Evolutionary conservation across 2,329 filamentous ascomycete genomes (phyloP).

Genomic region (Paracoccidioides brasiliensis): DNA sequence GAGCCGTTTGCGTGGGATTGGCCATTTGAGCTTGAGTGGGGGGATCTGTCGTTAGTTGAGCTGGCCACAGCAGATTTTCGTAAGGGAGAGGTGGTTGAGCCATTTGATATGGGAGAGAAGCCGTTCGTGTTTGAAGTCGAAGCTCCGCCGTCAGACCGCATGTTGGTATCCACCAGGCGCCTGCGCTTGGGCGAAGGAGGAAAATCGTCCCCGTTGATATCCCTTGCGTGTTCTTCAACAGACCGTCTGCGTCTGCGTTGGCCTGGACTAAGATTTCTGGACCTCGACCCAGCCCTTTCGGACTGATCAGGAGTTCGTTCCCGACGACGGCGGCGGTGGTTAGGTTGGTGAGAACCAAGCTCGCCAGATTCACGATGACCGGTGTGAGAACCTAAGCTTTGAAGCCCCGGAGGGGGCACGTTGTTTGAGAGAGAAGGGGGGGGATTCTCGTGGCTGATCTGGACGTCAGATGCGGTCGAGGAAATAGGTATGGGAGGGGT

Average conservation of each 20-base stretch:
- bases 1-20: conserved; percentile 29
- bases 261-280: conserved; percentile 14
- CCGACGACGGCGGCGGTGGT: conserved; percentile 21
- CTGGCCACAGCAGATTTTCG: conserved; percentile 36
- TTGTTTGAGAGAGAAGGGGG: not conserved
- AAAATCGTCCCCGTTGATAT: conserved; percentile 17
- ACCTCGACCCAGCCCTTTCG: conserved; percentile 12
- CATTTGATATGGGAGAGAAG: conserved; percentile 44
- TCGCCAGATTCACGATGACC: not conserved
- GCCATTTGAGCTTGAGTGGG: conserved; percentile 24
- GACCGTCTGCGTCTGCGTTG: conserved; percentile 17
- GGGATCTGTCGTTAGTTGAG: conserved; percentile 44
- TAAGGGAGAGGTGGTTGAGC: conserved; percentile 34
- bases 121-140: conserved; percentile 42
- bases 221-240: conserved; percentile 17
- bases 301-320: conserved; percentile 19
- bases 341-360: conserved; percentile 10
- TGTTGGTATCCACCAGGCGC: conserved; percentile 42
- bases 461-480: conserved; percentile 8
- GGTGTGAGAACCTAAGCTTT: not conserved
- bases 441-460: conserved; percentile 2
- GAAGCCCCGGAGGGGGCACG: not conserved
- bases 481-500: conserved; percentile 31
- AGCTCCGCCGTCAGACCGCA: conserved; percentile 48
- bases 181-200: conserved; percentile 43